Conservation (phyloP, 2,329 filamentous ascomycete genomes). For the Bretziella fagacearum region DNA sequence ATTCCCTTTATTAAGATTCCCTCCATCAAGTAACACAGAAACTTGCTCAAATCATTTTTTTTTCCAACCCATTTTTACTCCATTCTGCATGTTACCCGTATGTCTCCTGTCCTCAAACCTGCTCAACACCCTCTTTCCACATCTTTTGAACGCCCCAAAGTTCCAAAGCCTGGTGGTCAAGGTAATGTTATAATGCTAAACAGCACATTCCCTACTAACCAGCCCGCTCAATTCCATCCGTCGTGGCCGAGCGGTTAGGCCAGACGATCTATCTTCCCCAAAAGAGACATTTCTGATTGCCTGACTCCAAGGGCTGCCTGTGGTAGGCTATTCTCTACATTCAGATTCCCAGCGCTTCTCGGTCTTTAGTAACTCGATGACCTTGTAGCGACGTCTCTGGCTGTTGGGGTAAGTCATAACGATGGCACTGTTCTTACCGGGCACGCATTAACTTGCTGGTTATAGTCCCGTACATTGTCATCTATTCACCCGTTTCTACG, state of each 20-base stretch:
- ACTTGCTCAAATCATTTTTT: too few relatives aligned
- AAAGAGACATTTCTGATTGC: neutral
- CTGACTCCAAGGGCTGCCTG: neutral
- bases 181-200: neutral
- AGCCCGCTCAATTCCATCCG: neutral
- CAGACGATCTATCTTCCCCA: slow-evolving; percentile 1
- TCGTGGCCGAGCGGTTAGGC: slow-evolving; percentile 5
- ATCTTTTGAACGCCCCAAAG: neutral
- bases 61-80: too few relatives aligned
- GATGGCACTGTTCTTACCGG: neutral
- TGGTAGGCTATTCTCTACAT: neutral
- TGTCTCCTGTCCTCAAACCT: too few relatives aligned
- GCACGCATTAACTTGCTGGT: slow-evolving; percentile 9
- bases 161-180: neutral
- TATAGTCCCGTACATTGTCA: slow-evolving; percentile 3
- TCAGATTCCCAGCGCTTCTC: neutral
- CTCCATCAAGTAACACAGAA: too few relatives aligned
- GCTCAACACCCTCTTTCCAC: too few relatives aligned
- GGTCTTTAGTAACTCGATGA: too few relatives aligned
- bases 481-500: neutral
- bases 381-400: too few relatives aligned
- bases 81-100: too few relatives aligned
- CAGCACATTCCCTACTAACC: neutral
- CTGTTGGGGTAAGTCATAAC: neutral
- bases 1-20: too few relatives aligned